Evolutionary conservation across 208 protist species (phyloP).

Genomic region (Crithidia mellificae): DNA sequence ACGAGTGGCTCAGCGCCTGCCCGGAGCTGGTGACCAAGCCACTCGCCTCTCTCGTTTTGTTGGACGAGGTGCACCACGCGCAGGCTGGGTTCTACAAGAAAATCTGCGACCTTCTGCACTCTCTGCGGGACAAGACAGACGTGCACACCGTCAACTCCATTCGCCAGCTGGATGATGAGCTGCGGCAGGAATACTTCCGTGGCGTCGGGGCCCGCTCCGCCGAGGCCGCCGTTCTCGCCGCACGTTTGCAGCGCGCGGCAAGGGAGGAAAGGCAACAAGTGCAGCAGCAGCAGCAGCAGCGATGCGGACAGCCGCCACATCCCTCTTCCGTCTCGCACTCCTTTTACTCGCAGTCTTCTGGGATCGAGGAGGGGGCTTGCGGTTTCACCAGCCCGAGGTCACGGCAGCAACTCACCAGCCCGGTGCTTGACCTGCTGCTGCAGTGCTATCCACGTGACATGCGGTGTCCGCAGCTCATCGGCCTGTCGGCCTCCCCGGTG

Average conservation of each 20-base stretch:
- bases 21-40: constrained; percentile 10
- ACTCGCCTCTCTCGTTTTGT: constrained; percentile 41
- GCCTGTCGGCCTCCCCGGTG: constrained; percentile 59
- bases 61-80: constrained; percentile 80
- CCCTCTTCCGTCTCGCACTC: no score
- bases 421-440: constrained; percentile 23
- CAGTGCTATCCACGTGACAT: neutral
- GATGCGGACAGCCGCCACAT: no score
- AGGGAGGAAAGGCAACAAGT: constrained; percentile 5
- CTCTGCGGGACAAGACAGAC: neutral
- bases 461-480: constrained; percentile 42
- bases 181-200: neutral
- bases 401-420: neutral
- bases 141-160: neutral
- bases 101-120: constrained; percentile 28
- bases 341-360: neutral
- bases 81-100: constrained; percentile 18
- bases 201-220: constrained; percentile 1
- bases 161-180: neutral
- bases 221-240: neutral
- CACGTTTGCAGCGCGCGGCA: neutral
- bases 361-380: neutral
- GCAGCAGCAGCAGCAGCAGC: no score
- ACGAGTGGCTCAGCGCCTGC: constrained; percentile 30
- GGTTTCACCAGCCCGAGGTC: no score